Evolutionary conservation across 1,284 basidiomycete genomes (phyloP).

Genomic region (Microbotryomycetes sp.): DNA sequence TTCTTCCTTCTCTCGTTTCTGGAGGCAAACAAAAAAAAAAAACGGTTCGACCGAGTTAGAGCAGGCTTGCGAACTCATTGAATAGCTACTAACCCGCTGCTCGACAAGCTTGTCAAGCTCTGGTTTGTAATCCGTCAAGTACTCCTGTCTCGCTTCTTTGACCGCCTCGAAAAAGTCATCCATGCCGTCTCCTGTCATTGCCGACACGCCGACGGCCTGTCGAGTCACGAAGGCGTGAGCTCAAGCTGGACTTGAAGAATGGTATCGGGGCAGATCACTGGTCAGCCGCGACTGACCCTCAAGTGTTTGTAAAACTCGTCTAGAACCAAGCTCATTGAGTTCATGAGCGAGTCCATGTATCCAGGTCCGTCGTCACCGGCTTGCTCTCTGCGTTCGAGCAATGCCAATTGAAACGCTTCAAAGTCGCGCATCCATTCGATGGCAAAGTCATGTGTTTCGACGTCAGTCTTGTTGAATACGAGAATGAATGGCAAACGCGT

Average conservation of each 20-base stretch:
- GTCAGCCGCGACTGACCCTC: constrained; percentile 64
- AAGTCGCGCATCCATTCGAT: constrained; percentile 98
- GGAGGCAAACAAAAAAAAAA: constrained; percentile 35
- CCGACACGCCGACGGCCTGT: constrained; percentile 90
- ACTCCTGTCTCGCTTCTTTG: constrained; percentile 76
- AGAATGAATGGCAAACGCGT: constrained; percentile 94
- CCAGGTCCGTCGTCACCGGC: constrained; percentile 73
- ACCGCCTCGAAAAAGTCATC: constrained; percentile 86
- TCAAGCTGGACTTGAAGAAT: no score
- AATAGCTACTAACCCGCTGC: constrained; percentile 38
- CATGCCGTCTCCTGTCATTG: constrained; percentile 88
- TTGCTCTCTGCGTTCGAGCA: constrained; percentile 40
- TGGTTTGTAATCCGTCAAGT: constrained; percentile 61
- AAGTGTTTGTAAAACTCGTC: constrained; percentile 99
- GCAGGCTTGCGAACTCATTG: not conserved
- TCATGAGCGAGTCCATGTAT: constrained; percentile 99
- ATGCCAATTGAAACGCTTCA: constrained; percentile 56
- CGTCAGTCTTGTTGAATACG: constrained; percentile 99
- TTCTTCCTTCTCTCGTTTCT: constrained; percentile 55
- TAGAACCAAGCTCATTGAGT: constrained; percentile 94
- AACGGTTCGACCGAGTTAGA: constrained; percentile 39
- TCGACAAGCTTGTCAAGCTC: constrained; percentile 65
- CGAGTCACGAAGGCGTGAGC: not conserved
- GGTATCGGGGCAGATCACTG: no score
- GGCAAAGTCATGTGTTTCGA: constrained; percentile 76